These are phyloP conservation scores for Quercus rubra DNA, from an alignment of 306 rosid species.

Conservation along the genomic window DNA sequence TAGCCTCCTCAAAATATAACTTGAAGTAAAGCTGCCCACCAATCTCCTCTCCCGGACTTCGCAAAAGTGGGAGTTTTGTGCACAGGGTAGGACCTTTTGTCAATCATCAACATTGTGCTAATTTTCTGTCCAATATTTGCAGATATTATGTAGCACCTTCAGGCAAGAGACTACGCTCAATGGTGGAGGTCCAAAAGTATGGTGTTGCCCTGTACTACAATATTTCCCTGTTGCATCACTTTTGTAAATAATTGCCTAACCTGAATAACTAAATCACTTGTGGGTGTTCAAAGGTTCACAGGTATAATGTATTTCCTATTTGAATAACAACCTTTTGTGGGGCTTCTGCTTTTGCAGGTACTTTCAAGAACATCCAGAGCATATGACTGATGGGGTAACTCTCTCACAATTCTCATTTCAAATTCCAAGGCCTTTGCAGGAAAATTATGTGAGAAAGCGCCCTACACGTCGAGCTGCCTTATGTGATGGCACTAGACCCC, in stretches of 20 bases:
- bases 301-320: constrained; percentile 6
- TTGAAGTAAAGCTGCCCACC: too few species aligned
- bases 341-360: constrained; percentile 44
- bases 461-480: constrained; percentile 41
- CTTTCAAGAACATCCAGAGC: constrained; percentile 77
- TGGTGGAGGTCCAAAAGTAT: constrained; percentile 83
- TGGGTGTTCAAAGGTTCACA: not conserved
- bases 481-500: constrained; percentile 28
- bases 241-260: too few species aligned
- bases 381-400: constrained; percentile 45
- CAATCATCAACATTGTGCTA: constrained; percentile 17
- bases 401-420: constrained; percentile 74
- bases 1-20: too few species aligned
- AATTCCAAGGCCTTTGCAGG: constrained; percentile 79
- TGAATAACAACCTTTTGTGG: constrained; percentile 7
- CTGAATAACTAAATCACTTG: not conserved
- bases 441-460: constrained; percentile 88
- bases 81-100: not conserved
- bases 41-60: too few species aligned
- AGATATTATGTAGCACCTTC: constrained; percentile 85
- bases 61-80: too few species aligned
- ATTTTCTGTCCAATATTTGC: constrained; percentile 26
- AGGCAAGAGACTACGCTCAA: constrained; percentile 88
- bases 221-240: constrained; percentile 3
- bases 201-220: constrained; percentile 22